Base-by-base conservation (phyloP, 257 asterid species). In the Ligustrum vulgare region DNA sequence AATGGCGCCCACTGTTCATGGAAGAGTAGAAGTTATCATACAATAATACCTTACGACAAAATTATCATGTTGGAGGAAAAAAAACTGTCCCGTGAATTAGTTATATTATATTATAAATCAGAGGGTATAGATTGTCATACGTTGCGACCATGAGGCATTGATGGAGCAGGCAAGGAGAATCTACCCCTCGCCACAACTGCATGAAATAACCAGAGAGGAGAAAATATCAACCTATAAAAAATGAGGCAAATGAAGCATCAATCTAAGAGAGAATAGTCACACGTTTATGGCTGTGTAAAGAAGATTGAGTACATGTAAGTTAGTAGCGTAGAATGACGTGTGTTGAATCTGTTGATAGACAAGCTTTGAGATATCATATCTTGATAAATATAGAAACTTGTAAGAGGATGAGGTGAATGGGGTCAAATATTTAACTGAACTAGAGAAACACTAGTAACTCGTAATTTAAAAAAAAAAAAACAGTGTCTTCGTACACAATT, bases 141-240 rank as follows among this genome's bases (percentile, higher is more conserved):
- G 80, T 86, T 82, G 51, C 97, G 99, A 77, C 92, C 93, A 84
- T 85, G 96, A 78, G 98, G 98, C 90, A 86, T 88, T 70, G 98
- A 85, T 76, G 99, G 99, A 80, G 99, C 98, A 67, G 99, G 99
- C 78, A 92, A 87, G 71, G 98, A 92, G 93, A 92, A 94, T 83
- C 99, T 89, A 76, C 98, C 97, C 85, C 98, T 86, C 69, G 99
- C 96, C 76, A 91, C 94, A 71, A 92, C 96, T 28, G 88, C 91
- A 84, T 94, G 99, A 87, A 94, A 94, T 85, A 86, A 77, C 99
- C 99, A 94, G 64, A 94, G 86, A 62, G 98, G 98, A 78, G 87
- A 75, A 80, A 92, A 94, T 77, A 89, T 72, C 78, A 82, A 78
- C 99, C 99, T 92, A 89, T 83, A 77, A 82, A 77, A 77, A 74